Base-by-base conservation (phyloP, 139 green algal genomes). In the Micromonas pusilla region DNA sequence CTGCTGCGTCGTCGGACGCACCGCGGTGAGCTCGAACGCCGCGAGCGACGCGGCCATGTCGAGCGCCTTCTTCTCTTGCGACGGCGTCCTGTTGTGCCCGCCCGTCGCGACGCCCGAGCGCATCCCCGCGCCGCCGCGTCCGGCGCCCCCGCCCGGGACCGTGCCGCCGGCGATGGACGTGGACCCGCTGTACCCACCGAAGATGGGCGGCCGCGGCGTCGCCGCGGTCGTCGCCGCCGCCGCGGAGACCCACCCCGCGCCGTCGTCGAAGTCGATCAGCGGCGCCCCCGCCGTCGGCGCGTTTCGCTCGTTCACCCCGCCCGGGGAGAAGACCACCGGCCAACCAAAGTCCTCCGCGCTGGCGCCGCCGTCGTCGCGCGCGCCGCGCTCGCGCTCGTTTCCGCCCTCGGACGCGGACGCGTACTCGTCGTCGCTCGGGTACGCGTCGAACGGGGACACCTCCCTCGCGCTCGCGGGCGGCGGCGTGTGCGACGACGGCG, bases 221-320 rank as follows among this genome's bases (percentile, higher is more conserved):
- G 25, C 60, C 13, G 32, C 9, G 9, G 60, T 23, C 4, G 30
- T 67, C 13, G 30, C 9, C 60, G 25, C 30, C 20, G 52, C 16
- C 52, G 52, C 20, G 52, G 52, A 20, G 16, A 20, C 52, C 16
- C 52, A 20, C 20, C 16, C 52, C 19, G 16, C 52, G 52, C 20
- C 52, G 60, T n/a, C 60, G 20, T 67, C 60, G 60, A 67, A 67
- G 25, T 32, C 60, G 19, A 67, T 67, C 9, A 67, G 60, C 9
- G 60, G 60, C 13, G 60, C 19, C 52, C 16, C 52, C 19, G 16
- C 20, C 19, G 52, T n/a, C 52, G 52, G 16, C 20, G 16, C n/a
- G n/a, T n/a, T n/a, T n/a, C n/a, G n/a, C n/a, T n/a, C n/a, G n/a
- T n/a, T n/a, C n/a, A n/a, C n/a, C n/a, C n/a, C n/a, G n/a, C n/a